A percentile compares a stretch with the other conserved stretches of the same genome.
Evolutionary conservation across 768 basidiomycete genomes (phyloP).

Genomic region (Mrakia frigida): DNA sequence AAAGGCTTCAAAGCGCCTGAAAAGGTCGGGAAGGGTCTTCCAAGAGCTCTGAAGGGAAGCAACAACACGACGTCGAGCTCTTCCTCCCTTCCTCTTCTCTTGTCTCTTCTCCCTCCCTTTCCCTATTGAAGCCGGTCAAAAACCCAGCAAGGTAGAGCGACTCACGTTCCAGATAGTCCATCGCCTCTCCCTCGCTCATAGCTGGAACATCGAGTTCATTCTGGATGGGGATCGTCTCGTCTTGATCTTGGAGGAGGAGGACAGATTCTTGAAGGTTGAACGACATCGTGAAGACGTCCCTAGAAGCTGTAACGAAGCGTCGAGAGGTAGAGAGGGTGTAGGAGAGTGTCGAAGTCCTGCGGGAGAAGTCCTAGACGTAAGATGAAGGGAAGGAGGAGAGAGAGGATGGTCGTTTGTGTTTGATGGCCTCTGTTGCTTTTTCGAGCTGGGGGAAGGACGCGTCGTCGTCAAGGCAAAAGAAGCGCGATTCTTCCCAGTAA

Average conservation of each 20-base stretch:
- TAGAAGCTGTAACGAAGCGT: background rate
- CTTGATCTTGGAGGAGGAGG: conserved; percentile 29
- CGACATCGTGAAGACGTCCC: background rate
- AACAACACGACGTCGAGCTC: background rate
- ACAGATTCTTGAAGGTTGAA: conserved; percentile 32
- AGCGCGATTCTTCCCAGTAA: no score
- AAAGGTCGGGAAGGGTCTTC: no score
- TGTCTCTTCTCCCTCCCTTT: background rate
- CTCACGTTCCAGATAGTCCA: conserved; percentile 37
- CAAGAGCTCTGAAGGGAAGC: background rate
- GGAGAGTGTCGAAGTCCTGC: background rate
- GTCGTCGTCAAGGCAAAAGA: no score
- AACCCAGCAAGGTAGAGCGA: background rate
- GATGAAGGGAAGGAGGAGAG: no score
- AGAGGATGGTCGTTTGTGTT: no score
- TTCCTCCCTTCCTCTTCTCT: background rate
- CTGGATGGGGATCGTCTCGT: conserved; percentile 34
- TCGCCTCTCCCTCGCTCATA: conserved; percentile 32
- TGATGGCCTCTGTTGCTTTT: no score
- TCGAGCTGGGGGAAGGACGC: no score
- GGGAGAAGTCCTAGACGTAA: no score
- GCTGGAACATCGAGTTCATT: conserved; percentile 42
- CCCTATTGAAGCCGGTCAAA: background rate
- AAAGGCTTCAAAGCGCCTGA: no score
- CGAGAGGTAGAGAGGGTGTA: background rate